Evolutionary conservation across 2,329 filamentous ascomycete genomes (phyloP).

Genomic region (Teratosphaeria destructans): DNA sequence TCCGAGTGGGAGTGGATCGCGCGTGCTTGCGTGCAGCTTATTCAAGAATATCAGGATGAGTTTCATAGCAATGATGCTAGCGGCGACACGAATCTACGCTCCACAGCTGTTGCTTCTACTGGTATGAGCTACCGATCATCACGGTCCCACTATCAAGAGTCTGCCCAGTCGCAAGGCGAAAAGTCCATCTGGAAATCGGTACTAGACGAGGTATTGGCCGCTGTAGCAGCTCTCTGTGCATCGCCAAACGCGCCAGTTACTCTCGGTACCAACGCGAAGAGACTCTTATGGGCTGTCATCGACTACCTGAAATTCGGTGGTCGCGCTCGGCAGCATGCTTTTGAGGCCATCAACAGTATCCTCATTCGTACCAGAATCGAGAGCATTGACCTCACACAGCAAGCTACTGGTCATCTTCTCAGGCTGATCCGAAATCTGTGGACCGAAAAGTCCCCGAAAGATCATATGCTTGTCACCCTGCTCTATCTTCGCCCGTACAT

Average conservation of each 20-base stretch:
- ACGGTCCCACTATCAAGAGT: slow-evolving; percentile 13
- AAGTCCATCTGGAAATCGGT: slow-evolving; percentile 14
- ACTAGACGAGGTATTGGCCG: slow-evolving; percentile 21
- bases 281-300: slow-evolving; percentile 18
- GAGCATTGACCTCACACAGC: slow-evolving; percentile 51
- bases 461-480: slow-evolving; percentile 64
- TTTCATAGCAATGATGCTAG: slow-evolving; percentile 9
- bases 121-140: slow-evolving; percentile 17
- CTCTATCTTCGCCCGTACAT: slow-evolving; percentile 46
- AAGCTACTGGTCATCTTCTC: slow-evolving; percentile 51
- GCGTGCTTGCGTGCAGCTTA: slow-evolving; percentile 58
- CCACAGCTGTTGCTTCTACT: slow-evolving; percentile 7
- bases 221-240: slow-evolving; percentile 18
- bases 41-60: slow-evolving; percentile 30
- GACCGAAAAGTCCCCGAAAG: slow-evolving; percentile 41
- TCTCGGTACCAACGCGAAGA: slow-evolving; percentile 5
- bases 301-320: slow-evolving; percentile 42
- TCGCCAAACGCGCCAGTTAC: slow-evolving; percentile 21
- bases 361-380: slow-evolving; percentile 58
- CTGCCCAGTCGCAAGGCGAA: slow-evolving; percentile 15
- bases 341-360: slow-evolving; percentile 64
- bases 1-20: slow-evolving; percentile 59
- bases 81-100: background rate
- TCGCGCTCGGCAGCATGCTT: slow-evolving; percentile 57
- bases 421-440: slow-evolving; percentile 68